These are phyloP conservation scores for Leonotis leonurus DNA, from an alignment of 257 asterid genomes.

Conservation along the genomic window DNA sequence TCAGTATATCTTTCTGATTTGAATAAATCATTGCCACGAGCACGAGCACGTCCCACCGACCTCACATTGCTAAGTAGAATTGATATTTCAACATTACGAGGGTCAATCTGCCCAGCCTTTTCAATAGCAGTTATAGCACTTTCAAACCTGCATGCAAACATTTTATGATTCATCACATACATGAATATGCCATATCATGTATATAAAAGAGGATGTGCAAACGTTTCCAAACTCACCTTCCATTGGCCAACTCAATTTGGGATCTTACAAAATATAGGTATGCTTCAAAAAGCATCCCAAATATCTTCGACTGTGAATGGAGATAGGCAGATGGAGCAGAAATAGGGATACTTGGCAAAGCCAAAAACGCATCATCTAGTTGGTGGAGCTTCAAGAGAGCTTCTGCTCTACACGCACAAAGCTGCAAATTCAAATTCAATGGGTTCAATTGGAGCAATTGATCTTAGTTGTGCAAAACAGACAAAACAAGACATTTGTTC, in stretches of 20 bases:
- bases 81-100: slow-evolving; percentile 50
- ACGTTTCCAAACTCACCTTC: slow-evolving; percentile 48
- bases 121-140: slow-evolving; percentile 54
- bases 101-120: slow-evolving; percentile 59
- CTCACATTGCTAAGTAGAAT: slow-evolving; percentile 44
- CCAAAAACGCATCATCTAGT: slow-evolving; percentile 46
- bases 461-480: neutral
- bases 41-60: slow-evolving; percentile 66
- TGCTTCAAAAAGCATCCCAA: slow-evolving; percentile 67
- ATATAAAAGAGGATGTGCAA: neutral
- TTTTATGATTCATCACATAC: slow-evolving; percentile 12
- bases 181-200: neutral
- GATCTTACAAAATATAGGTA: slow-evolving; percentile 56
- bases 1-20: slow-evolving; percentile 86
- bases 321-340: slow-evolving; percentile 13
- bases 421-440: slow-evolving; percentile 51
- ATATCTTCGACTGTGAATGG: slow-evolving; percentile 37
- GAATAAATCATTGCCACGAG: slow-evolving; percentile 84
- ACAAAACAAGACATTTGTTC: neutral
- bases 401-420: slow-evolving; percentile 80
- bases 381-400: slow-evolving; percentile 77
- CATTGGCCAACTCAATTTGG: slow-evolving; percentile 64
- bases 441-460: slow-evolving; percentile 15
- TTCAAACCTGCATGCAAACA: slow-evolving; percentile 74
- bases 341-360: slow-evolving; percentile 42